Evolutionary conservation across 1,284 basidiomycete species (phyloP).

Genomic region (Anthracocystis walkeri): DNA sequence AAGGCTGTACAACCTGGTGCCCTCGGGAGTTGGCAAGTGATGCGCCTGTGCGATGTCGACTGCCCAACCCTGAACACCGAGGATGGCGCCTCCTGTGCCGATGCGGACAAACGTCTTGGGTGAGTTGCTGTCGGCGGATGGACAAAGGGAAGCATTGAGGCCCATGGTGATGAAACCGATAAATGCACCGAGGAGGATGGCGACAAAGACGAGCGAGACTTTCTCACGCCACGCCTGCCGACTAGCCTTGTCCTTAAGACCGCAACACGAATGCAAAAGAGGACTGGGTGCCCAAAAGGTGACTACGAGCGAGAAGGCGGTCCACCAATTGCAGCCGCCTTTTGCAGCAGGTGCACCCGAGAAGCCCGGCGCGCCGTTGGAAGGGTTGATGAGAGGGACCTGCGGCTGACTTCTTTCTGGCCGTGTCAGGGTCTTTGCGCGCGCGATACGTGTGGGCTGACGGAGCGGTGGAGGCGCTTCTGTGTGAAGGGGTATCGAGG

Average conservation of each 20-base stretch:
- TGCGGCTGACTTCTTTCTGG: constrained; percentile 75
- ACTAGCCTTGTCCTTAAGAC: constrained; percentile 55
- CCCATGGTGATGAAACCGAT: constrained; percentile 96
- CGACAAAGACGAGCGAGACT: constrained; percentile 61
- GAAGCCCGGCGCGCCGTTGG: constrained; percentile 58
- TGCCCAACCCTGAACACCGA: constrained; percentile 82
- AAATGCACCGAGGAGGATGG: constrained; percentile 76
- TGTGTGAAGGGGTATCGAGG: constrained; percentile 60
- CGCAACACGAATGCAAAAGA: constrained; percentile 69
- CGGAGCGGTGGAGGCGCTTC: constrained; percentile 66
- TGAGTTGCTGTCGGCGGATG: constrained; percentile 71
- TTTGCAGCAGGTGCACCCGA: constrained; percentile 20
- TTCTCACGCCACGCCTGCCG: constrained; percentile 69
- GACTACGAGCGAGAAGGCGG: constrained; percentile 45
- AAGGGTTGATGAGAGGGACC: constrained; percentile 81
- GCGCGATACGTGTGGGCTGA: constrained; percentile 65
- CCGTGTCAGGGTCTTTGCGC: constrained; percentile 78
- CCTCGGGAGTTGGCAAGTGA: constrained; percentile 73
- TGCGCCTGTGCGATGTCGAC: constrained; percentile 77
- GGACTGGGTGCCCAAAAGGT: constrained; percentile 67
- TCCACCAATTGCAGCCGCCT: constrained; percentile 52
- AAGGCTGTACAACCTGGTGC: constrained; percentile 74
- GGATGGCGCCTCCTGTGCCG: constrained; percentile 55
- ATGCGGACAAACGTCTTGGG: constrained; percentile 47
- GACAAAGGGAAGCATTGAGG: constrained; percentile 91